Percentiles rank a stretch among this genome's conserved stretches.
phyloP scores from a whole-genome alignment of 208 protist genomes.

The Trypanosoma rangeli region DNA sequence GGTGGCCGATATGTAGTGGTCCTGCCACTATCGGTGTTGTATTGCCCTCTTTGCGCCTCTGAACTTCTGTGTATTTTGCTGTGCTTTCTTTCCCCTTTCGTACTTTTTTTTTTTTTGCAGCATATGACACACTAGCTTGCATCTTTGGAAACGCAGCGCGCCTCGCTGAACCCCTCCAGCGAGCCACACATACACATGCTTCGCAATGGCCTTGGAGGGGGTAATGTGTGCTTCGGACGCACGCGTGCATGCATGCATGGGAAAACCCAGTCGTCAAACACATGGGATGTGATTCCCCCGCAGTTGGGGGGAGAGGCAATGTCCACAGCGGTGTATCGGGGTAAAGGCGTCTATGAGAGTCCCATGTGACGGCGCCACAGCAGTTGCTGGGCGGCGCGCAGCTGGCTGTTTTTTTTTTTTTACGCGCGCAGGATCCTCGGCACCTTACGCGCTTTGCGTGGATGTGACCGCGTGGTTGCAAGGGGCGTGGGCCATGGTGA shows the following conservation, averaged over 20 bases:
- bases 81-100: not conserved
- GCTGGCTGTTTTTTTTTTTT: not conserved
- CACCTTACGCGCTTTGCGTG: not conserved
- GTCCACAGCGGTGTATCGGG: not conserved
- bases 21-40: not conserved
- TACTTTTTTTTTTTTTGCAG: not conserved
- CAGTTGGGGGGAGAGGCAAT: not conserved
- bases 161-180: not conserved
- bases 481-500: not conserved
- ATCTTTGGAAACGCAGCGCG: not conserved
- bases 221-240: not conserved
- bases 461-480: not conserved
- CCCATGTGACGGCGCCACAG: not conserved
- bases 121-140: not conserved
- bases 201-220: not conserved
- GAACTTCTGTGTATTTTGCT: not conserved
- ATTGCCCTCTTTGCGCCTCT: not conserved
- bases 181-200: not conserved
- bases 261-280: not conserved
- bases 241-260: not conserved
- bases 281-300: too few species aligned
- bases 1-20: not conserved
- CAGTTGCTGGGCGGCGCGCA: not conserved
- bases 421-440: not conserved
- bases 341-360: not conserved